Evolutionary conservation across 2,329 filamentous ascomycete species (phyloP), one percentile per base, ranked within the genome.

Genomic region (Chrysoporthe austroafricana): DNA sequence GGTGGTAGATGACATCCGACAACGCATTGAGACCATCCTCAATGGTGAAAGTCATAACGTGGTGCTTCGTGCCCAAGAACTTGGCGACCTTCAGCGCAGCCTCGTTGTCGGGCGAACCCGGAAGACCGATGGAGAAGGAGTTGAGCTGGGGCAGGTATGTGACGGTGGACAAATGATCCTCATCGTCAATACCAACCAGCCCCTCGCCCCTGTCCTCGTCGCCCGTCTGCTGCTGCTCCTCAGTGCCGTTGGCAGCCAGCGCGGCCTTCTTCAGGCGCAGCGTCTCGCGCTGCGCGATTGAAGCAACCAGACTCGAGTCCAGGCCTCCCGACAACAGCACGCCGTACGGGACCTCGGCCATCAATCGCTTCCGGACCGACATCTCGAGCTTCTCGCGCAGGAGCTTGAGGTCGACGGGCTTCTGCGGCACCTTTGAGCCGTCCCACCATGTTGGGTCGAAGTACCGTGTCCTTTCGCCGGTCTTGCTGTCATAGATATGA

Each of bases 321-420:
- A 99, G 86, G 74, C 96, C 96, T 76, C 96, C 96, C 63, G 96
- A 99, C 62, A 99, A 85, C 68, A 99, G 83, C 32, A 99, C 96
- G 80, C 96, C 96, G 78, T 97, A 99, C 18, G 96, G 96, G 46
- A 99, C 96, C 81, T 99, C 96, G 32, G 96, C 96, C 96, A 99
- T 99, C 78, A 99, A 86, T 73, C 96, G 91, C 84, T 99, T 99
- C 76, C 95, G 89, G 67, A 99, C 96, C 13, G 96, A 90, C 80
- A 90, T 92, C 85, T 98, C 96, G 69, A 99, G 85, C 1, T 91
- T 90, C 77, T 91, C 87, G 72, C 96, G 89, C 73, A 99, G 86
- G 64, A 88, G 78, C 84, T 91, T 96, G 78, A 94, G 89, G 81
- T 98, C 92, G 69, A 97, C 83, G 0, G 95, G 93, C 21, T 86